Evolutionary conservation across 108 stramenopile genomes (phyloP).

Genomic region (Aurantiochytrium sp.): DNA sequence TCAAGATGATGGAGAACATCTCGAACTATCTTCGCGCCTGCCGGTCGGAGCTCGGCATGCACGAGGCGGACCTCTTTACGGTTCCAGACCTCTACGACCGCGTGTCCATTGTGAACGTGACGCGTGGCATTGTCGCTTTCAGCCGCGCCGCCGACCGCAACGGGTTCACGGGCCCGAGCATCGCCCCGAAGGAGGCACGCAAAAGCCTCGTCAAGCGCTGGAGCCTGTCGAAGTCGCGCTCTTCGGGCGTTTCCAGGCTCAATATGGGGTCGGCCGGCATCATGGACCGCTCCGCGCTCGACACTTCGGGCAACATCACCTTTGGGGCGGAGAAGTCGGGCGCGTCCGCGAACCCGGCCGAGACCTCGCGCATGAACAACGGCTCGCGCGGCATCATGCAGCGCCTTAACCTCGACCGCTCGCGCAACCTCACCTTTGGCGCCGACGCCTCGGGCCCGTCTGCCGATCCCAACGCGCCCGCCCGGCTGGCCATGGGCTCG

Average conservation of each 20-base stretch:
- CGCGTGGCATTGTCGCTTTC: background rate
- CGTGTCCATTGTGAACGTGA: background rate
- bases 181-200: slow-evolving; percentile 3
- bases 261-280: slow-evolving; percentile 20
- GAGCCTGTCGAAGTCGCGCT: background rate
- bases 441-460: background rate
- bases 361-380: background rate
- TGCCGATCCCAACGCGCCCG: background rate
- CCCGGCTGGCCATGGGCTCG: background rate
- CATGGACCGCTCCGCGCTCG: background rate
- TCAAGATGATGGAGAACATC: slow-evolving; percentile 20
- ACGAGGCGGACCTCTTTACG: background rate
- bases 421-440: slow-evolving; percentile 19
- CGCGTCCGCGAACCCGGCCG: background rate
- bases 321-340: slow-evolving; percentile 17
- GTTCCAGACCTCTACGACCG: slow-evolving; percentile 5
- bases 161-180: slow-evolving; percentile 19
- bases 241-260: background rate
- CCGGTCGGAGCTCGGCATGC: background rate
- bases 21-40: slow-evolving; percentile 12
- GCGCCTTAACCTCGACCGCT: background rate
- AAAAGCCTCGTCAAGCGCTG: background rate
- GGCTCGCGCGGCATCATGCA: slow-evolving; percentile 1
- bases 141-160: background rate
- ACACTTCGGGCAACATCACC: background rate